These are phyloP conservation scores for Trichosporon ovoides DNA, from an alignment of 1,284 basidiomycete species.

Conservation along the genomic window DNA sequence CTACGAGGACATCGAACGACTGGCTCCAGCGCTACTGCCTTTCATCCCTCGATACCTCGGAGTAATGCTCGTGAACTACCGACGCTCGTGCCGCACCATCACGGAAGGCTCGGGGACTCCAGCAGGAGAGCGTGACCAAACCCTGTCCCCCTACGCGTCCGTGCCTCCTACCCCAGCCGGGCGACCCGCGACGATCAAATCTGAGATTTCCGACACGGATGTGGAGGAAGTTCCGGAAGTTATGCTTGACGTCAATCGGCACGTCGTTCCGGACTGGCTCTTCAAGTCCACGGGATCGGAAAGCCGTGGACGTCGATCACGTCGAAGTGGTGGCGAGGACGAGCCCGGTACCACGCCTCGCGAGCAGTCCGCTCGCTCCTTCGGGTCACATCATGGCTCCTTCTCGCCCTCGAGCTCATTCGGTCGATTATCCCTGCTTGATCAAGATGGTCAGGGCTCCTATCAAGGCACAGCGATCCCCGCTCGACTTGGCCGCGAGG, in stretches of 20 bases:
- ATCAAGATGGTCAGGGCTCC: conserved; percentile 24
- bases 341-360: conserved; percentile 7
- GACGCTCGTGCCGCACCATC: conserved; percentile 50
- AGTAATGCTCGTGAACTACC: conserved; percentile 96
- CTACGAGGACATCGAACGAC: conserved; percentile 91
- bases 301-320: background rate
- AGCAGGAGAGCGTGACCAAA: conserved; percentile 17
- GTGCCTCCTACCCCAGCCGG: conserved; percentile 31
- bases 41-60: conserved; percentile 96
- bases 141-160: conserved; percentile 24
- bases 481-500: conserved; percentile 25
- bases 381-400: conserved; percentile 12
- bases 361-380: conserved; percentile 7
- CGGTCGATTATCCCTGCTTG: conserved; percentile 25
- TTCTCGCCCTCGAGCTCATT: conserved; percentile 37
- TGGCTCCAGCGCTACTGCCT: conserved; percentile 80
- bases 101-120: conserved; percentile 48
- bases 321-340: conserved; percentile 10
- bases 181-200: conserved; percentile 13
- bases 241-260: conserved; percentile 82
- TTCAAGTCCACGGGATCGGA: conserved; percentile 45
- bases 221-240: conserved; percentile 70
- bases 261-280: conserved; percentile 94
- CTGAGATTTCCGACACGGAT: conserved; percentile 26
- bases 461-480: conserved; percentile 24